phyloP scores from a whole-genome alignment of 768 basidiomycete species.

The Tephrocybe sp. region DNA sequence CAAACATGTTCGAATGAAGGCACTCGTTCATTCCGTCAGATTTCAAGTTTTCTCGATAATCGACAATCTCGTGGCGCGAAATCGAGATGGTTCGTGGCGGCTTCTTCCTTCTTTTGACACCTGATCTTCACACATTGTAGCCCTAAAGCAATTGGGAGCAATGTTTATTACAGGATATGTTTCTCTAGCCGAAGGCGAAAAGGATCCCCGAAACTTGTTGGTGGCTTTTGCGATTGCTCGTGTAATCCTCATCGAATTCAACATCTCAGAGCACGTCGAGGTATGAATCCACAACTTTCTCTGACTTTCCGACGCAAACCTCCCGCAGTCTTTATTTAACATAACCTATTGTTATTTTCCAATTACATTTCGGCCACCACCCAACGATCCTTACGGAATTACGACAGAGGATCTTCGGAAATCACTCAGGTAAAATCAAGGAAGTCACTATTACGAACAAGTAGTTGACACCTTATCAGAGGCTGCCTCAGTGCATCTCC shows the following conservation, averaged over 20 bases:
- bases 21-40: conserved; percentile 79
- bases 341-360: conserved; percentile 99
- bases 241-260: conserved; percentile 88
- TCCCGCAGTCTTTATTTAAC: conserved; percentile 81
- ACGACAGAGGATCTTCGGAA: conserved; percentile 81
- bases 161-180: conserved; percentile 79
- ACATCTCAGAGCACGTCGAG: conserved; percentile 73
- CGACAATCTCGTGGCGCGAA: conserved; percentile 71
- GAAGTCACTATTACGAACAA: not conserved
- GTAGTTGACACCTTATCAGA: conserved; percentile 36
- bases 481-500: conserved; percentile 78
- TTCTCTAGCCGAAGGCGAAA: conserved; percentile 88
- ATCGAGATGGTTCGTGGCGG: conserved; percentile 57
- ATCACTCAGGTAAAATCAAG: conserved; percentile 58
- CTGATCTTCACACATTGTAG: conserved; percentile 32
- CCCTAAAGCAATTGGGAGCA: conserved; percentile 69
- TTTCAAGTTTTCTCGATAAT: conserved; percentile 80
- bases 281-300: conserved; percentile 39
- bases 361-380: conserved; percentile 92
- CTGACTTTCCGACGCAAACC: not conserved
- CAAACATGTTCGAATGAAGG: conserved; percentile 76
- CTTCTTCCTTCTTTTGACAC: not conserved
- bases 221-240: conserved; percentile 85
- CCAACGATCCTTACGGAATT: conserved; percentile 92
- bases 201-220: conserved; percentile 93